Base-by-base conservation (phyloP, 2,329 filamentous ascomycete genomes). In the Davidsoniella australis region DNA sequence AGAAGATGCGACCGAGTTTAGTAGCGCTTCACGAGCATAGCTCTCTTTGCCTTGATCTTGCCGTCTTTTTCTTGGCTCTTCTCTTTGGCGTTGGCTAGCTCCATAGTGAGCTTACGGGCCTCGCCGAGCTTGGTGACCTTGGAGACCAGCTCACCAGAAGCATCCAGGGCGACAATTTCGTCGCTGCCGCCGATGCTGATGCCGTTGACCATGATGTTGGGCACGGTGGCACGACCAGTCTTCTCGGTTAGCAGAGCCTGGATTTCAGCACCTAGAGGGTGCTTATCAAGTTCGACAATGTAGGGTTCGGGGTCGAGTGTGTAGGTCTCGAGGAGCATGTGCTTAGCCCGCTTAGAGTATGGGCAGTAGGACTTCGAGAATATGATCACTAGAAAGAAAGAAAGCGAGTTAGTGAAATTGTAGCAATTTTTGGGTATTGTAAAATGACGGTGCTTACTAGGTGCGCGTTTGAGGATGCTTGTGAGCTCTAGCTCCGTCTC, bases 341-440 rank as follows among this genome's bases (percentile, higher is more conserved):
- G 70, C 66, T 98, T 98, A 42, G 91, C 91, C 57, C 78, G 79
- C 61, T 79, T 82, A 47, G 87, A 95, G 66, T 76, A 81, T 1
- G 83, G 86, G 64, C 91, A 98, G 66, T 89, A 94, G 1, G 83
- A 77, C 65, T 98, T 96, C 55, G 87, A 94, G 68, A 96, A 96
- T 58, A 98, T 85, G 62, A 95, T 84, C 53, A 96, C 86, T 91
- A 56, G 24, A 12, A 16, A 5, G 6, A 58, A 52, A 58, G 33
- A 26, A 12, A 9, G 20, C 33, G 16, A 18, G 37, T 29, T 26
- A 8, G 23, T 45, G 56, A 48, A 48, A 39, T 23, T 53, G 29
- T 50, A 10, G 9, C 5, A 40, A 38, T 5, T 16, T 16, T 23
- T 6, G 49, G 46, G 54, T 40, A 49, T 48, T 9, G 40, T 50